phyloP scores from a whole-genome alignment of 1,284 basidiomycete species.

The Rhodotorula sp. region DNA sequence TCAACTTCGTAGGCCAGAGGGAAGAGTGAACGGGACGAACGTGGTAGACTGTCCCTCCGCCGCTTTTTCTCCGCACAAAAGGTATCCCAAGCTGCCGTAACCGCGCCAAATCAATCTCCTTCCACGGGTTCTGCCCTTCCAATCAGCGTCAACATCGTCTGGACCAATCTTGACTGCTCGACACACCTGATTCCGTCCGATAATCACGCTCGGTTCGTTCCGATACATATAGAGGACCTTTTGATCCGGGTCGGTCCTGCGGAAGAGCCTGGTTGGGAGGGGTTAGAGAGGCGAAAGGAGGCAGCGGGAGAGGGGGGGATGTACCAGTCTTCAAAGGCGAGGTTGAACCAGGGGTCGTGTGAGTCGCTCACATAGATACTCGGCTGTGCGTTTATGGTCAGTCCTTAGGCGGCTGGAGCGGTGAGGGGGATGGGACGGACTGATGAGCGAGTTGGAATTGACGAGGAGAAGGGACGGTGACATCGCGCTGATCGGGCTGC shows the following conservation, averaged over 20 bases:
- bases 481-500: not conserved
- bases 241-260: conserved; percentile 63
- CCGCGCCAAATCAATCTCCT: conserved; percentile 76
- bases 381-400: not conserved
- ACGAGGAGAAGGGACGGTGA: not conserved
- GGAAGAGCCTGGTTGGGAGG: conserved; percentile 68
- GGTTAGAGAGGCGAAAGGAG: not conserved
- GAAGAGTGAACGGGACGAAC: conserved; percentile 56
- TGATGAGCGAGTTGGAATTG: not conserved
- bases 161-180: too few species aligned
- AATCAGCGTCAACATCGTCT: not conserved
- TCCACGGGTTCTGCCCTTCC: conserved; percentile 86
- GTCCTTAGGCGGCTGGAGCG: not conserved
- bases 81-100: conserved; percentile 63
- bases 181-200: conserved; percentile 77
- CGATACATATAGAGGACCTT: conserved; percentile 86
- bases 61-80: conserved; percentile 81
- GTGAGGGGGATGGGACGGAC: not conserved
- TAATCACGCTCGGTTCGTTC: conserved; percentile 85
- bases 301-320: conserved; percentile 41
- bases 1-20: not conserved
- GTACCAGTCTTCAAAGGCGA: conserved; percentile 89
- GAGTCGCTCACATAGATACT: conserved; percentile 75
- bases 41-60: conserved; percentile 98
- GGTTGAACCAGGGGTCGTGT: conserved; percentile 85